phyloP scores from a whole-genome alignment of 345 rosid species.

The Ceriops tagal region DNA sequence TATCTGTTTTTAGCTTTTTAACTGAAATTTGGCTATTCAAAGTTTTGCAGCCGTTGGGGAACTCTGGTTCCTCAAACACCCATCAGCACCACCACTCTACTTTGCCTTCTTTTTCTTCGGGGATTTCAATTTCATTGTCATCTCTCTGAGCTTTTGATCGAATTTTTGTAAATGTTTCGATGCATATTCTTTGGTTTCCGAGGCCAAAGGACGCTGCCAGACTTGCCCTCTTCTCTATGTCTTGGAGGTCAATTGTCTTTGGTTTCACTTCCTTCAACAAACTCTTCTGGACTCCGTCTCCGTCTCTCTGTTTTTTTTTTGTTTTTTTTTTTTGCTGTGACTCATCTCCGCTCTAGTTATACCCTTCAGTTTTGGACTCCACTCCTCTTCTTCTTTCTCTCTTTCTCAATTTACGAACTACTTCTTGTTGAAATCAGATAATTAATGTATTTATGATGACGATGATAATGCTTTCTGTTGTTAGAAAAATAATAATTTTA shows the following conservation, averaged over 20 bases:
- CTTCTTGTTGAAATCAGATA: neutral
- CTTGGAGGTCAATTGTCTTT: slow-evolving; percentile 51
- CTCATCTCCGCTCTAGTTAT: slow-evolving; percentile 50
- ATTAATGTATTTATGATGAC: too few relatives aligned
- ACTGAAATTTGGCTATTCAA: too few relatives aligned
- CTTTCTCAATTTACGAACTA: neutral
- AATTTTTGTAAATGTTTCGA: slow-evolving; percentile 54
- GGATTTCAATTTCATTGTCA: slow-evolving; percentile 13
- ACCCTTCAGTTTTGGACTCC: slow-evolving; percentile 48
- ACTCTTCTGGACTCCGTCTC: slow-evolving; percentile 22
- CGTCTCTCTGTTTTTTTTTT: too few relatives aligned
- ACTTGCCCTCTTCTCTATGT: slow-evolving; percentile 40
- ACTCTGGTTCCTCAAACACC: too few relatives aligned
- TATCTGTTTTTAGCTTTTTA: too few relatives aligned
- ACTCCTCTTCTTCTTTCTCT: neutral
- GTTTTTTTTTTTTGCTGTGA: slow-evolving; percentile 62
- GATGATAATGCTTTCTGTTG: too few relatives aligned
- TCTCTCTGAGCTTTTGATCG: slow-evolving; percentile 57
- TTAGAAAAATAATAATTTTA: neutral
- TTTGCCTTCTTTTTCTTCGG: neutral
- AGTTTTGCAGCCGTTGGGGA: too few relatives aligned
- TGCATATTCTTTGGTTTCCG: slow-evolving; percentile 51
- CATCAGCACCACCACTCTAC: slow-evolving; percentile 1
- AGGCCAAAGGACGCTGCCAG: slow-evolving; percentile 61
- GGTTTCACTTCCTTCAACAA: slow-evolving; percentile 58